Conservation (phyloP, 2,329 filamentous ascomycete species). For the Aspergillus sp. region DNA sequence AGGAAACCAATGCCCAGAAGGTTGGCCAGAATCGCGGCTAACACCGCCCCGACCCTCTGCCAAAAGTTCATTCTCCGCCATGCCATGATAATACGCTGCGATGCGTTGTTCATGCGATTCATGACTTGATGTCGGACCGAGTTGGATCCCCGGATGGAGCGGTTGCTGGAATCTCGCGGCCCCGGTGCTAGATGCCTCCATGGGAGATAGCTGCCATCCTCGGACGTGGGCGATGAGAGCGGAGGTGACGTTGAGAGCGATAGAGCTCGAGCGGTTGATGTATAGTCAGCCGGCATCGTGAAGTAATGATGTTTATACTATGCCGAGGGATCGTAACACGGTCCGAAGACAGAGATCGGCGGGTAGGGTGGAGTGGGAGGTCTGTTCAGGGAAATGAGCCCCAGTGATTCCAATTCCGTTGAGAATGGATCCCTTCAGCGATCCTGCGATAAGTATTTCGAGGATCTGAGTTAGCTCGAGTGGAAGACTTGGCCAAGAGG, state of each 20-base stretch:
- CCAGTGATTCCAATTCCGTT: neutral
- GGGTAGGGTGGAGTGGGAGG: neutral
- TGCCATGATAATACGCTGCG: constrained; percentile 29
- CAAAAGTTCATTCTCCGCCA: constrained; percentile 46
- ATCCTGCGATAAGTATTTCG: neutral
- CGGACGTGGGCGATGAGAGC: constrained; percentile 45
- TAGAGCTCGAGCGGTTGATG: constrained; percentile 52
- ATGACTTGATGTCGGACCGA: constrained; percentile 39
- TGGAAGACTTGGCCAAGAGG: neutral
- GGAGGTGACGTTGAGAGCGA: constrained; percentile 49
- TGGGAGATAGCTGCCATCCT: constrained; percentile 44
- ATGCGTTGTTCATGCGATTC: constrained; percentile 33
- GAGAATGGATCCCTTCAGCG: neutral
- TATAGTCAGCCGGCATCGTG: constrained; percentile 49
- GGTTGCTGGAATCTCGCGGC: constrained; percentile 38
- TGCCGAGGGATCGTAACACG: neutral
- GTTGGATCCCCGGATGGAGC: constrained; percentile 29
- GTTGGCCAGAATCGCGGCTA: constrained; percentile 50
- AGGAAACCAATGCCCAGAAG: constrained; percentile 66
- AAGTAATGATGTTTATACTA: neutral
- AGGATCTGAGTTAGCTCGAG: neutral
- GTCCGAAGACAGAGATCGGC: neutral
- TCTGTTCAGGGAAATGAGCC: neutral
- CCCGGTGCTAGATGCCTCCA: constrained; percentile 50
- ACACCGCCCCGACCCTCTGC: constrained; percentile 60